Evolutionary conservation across 345 rosid genomes (phyloP), one percentile per base, ranked within the genome.

Genomic region (Trapa bicornis): DNA sequence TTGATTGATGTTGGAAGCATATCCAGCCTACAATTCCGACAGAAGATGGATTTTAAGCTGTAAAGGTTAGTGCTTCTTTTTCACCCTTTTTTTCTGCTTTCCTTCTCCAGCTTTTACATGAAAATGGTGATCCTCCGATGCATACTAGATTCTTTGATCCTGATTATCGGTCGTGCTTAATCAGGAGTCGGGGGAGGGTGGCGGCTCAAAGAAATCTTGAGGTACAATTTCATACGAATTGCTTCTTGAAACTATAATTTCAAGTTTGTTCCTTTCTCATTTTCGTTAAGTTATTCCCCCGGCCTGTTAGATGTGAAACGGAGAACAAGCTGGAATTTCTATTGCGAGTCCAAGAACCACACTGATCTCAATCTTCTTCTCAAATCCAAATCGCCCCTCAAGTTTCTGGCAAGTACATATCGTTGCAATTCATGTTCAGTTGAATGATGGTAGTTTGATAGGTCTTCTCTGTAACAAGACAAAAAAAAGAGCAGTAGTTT

Each of bases 31-130:
- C 35, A 12, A 32, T 32, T 35, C 35, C 15, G 38, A 8, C 15
- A 58, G 47, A 56, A 53, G 60, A 38, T 67, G 70, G 36, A 33
- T n/a, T 67, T 53, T 2, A 47, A 54, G 70, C 36, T 67, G 32
- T 50, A 60, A 67, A 38, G 63, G 63, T 58, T 58, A 9, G 63
- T 32, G 60, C 33, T 54, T 54, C 29, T 6, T 17, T 3, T n/a
- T 50, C 54, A 22, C 29, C 29, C 29, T 22, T 50, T 16, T 50
- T 22, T 50, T 16, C n/a, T 50, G 54, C 54, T 50, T 50, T n/a
- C 35, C 33, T 54, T 54, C 35, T 54, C 60, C 9, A 22, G 6
- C 6, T 54, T 54, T 22, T 9, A 58, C 38, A 7, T 32, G 37
- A 58, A 58, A 58, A 32, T 33, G 38, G 12, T 13, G 37, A 58